Evolutionary conservation across 2,329 filamentous ascomycete genomes (phyloP).

Genomic region (Hypoxylon sp.): DNA sequence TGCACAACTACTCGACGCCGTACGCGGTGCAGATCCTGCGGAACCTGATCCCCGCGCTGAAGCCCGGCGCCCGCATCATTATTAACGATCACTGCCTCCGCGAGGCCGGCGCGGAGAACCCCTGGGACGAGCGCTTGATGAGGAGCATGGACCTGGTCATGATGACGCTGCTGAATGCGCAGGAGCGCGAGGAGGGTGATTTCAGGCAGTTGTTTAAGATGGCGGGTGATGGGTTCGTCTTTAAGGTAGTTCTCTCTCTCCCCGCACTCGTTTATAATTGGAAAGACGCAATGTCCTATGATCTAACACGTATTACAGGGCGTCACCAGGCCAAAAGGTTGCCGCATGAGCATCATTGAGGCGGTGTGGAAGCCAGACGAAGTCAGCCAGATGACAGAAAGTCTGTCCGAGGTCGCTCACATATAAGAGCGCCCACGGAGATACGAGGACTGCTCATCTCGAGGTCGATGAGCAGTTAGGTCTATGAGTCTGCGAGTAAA

Average conservation of each 20-base stretch:
- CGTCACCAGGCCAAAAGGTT: constrained; percentile 59
- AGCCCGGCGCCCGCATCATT: constrained; percentile 58
- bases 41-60: constrained; percentile 58
- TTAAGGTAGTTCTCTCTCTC: constrained; percentile 54
- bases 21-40: constrained; percentile 56
- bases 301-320: constrained; percentile 52
- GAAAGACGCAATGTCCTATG: neutral
- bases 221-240: constrained; percentile 61
- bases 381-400: neutral
- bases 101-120: constrained; percentile 57
- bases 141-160: constrained; percentile 68
- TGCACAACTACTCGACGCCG: constrained; percentile 65
- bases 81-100: constrained; percentile 59
- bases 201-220: constrained; percentile 62
- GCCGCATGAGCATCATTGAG: constrained; percentile 65
- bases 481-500: constrained; percentile 21
- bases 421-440: constrained; percentile 2
- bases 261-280: neutral
- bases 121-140: constrained; percentile 65
- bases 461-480: constrained; percentile 16
- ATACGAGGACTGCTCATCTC: constrained; percentile 6
- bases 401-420: constrained; percentile 5
- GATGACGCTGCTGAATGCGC: constrained; percentile 66
- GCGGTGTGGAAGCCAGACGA: constrained; percentile 61
- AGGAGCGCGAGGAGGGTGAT: constrained; percentile 64